Evolutionary conservation across 1,284 basidiomycete genomes (phyloP).

Genomic region (Leccinum subspadiceum): DNA sequence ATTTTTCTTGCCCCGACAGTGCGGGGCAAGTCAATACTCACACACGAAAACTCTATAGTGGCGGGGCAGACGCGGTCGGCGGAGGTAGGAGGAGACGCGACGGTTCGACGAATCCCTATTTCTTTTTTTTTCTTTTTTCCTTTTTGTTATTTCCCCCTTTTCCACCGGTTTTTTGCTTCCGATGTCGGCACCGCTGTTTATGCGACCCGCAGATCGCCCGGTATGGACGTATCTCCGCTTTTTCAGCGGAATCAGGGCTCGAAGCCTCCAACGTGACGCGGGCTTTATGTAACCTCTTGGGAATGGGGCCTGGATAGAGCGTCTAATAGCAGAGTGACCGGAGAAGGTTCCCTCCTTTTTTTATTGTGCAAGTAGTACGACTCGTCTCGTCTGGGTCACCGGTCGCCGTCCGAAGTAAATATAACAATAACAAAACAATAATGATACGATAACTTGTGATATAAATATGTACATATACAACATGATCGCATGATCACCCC

Average conservation of each 20-base stretch:
- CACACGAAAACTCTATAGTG: neutral
- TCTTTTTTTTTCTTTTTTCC: neutral
- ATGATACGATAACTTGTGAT: neutral
- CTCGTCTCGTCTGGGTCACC: neutral
- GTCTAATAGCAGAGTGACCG: neutral
- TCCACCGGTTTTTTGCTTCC: neutral
- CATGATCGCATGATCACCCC: neutral
- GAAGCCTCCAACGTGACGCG: neutral
- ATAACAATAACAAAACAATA: neutral
- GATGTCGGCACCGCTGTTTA: slow-evolving; percentile 1
- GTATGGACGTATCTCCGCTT: neutral
- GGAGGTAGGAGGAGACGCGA: slow-evolving; percentile 1
- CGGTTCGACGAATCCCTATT: neutral
- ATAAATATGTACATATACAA: neutral
- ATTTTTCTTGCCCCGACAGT: neutral
- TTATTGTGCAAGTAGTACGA: neutral
- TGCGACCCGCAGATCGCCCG: neutral
- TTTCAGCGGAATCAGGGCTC: neutral
- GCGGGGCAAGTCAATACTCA: neutral
- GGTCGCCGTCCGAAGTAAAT: neutral
- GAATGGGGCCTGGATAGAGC: neutral
- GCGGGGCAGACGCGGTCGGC: neutral
- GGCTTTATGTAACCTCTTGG: neutral
- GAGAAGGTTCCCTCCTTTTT: neutral
- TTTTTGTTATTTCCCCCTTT: neutral